These are phyloP conservation scores for Saccharomyces cerevisiae DNA, from an alignment of 805 yeast genomes.

Conservation along the genomic window DNA sequence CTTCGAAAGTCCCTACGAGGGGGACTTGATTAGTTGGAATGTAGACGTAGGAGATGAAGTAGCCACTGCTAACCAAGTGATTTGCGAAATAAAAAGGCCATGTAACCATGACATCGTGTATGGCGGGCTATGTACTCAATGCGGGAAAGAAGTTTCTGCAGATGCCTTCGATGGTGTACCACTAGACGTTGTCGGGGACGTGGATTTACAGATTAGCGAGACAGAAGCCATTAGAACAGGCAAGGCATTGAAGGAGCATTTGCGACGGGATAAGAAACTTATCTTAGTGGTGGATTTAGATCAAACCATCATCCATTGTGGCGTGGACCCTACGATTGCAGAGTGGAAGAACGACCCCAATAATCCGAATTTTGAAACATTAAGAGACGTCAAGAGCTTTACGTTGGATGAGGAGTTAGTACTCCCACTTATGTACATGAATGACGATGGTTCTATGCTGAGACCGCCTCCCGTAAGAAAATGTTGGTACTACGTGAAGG, in stretches of 20 bases:
- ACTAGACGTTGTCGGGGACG: constrained; percentile 76
- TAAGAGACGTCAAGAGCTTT: constrained; percentile 74
- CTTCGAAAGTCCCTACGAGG: constrained; percentile 79
- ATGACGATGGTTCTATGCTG: constrained; percentile 34
- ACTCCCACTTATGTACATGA: constrained; percentile 49
- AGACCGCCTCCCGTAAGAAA: constrained; percentile 40
- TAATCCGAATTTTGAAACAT: constrained; percentile 77
- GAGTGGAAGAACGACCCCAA: constrained; percentile 87
- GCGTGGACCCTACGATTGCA: constrained; percentile 94
- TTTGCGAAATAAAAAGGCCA: constrained; percentile 63
- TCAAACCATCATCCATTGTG: constrained; percentile 95
- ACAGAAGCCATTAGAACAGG: constrained; percentile 85
- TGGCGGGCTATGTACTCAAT: constrained; percentile 89
- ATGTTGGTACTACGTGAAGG: constrained; percentile 87
- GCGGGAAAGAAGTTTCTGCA: constrained; percentile 73
- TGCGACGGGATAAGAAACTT: constrained; percentile 56
- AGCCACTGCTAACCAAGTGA: constrained; percentile 35
- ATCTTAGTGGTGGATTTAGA: constrained; percentile 93
- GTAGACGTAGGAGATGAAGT: constrained; percentile 56
- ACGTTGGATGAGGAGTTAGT: constrained; percentile 67
- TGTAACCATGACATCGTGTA: constrained; percentile 90
- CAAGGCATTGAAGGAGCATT: constrained; percentile 49
- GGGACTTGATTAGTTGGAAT: constrained; percentile 45
- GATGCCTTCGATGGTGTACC: constrained; percentile 53
- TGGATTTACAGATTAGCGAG: constrained; percentile 72